phyloP scores from a whole-genome alignment of 305 asterid genomes.

The Solanum aculeatissimum region DNA sequence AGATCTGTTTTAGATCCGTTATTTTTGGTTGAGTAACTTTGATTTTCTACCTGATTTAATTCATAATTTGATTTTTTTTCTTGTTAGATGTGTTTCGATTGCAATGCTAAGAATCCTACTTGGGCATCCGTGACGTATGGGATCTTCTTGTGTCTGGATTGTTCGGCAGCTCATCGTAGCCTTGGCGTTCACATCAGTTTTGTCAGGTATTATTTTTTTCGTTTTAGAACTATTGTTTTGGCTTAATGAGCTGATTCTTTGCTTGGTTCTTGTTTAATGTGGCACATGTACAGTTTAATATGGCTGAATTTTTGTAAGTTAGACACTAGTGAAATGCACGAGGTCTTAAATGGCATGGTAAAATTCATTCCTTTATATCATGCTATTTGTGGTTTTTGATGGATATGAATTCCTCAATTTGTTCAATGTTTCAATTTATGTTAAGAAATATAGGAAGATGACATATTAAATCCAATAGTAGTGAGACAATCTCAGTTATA shows the following conservation, averaged over 20 bases:
- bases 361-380: neutral
- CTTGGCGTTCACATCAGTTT: slow-evolving; percentile 88
- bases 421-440: neutral
- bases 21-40: neutral
- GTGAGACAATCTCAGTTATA: neutral
- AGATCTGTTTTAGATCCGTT: slow-evolving; percentile 6
- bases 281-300: neutral
- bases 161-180: slow-evolving; percentile 74
- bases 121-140: slow-evolving; percentile 91
- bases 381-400: neutral
- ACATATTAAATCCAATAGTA: neutral
- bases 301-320: neutral
- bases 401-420: neutral
- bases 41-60: neutral
- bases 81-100: slow-evolving; percentile 70
- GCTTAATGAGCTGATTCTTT: neutral
- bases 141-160: slow-evolving; percentile 74
- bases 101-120: slow-evolving; percentile 75
- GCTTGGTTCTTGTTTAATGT: too few relatives aligned
- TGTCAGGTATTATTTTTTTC: slow-evolving; percentile 38
- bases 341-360: neutral
- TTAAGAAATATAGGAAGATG: neutral
- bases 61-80: neutral
- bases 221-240: neutral
- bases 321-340: neutral